Percentiles rank a stretch among this genome's conserved stretches.
Evolutionary conservation across 371 early-diverging fungal species (phyloP).

Genomic region (Circinella umbellata): DNA sequence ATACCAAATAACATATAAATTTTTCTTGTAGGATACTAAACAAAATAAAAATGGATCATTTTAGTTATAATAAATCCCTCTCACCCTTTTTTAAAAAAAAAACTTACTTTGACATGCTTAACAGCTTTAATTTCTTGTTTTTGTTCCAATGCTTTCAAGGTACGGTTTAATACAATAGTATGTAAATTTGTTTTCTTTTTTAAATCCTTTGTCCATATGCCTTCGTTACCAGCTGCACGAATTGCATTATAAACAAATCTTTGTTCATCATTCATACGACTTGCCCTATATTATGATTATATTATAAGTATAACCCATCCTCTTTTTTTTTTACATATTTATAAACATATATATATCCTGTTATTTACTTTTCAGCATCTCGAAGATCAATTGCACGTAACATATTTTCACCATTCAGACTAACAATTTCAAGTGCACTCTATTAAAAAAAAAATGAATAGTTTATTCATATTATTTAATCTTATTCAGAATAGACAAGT

Average conservation of each 20-base stretch:
- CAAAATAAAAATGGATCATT: not conserved
- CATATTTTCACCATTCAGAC: slow-evolving; percentile 46
- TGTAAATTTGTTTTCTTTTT: slow-evolving; percentile 88
- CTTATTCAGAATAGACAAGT: too few species aligned
- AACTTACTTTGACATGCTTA: slow-evolving; percentile 87
- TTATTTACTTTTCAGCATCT: slow-evolving; percentile 47
- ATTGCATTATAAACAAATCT: slow-evolving; percentile 83
- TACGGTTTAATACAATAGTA: slow-evolving; percentile 78
- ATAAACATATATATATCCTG: too few species aligned
- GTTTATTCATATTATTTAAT: too few species aligned
- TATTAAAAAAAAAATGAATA: slow-evolving; percentile 3
- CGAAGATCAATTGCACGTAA: slow-evolving; percentile 40
- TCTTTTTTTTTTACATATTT: too few species aligned
- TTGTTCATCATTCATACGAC: slow-evolving; percentile 45
- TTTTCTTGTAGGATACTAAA: slow-evolving; percentile 84
- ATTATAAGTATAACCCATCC: too few species aligned
- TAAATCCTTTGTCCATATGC: slow-evolving; percentile 93
- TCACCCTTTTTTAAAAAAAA: too few species aligned
- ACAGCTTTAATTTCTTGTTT: slow-evolving; percentile 88
- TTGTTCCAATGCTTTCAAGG: slow-evolving; percentile 85
- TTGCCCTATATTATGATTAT: slow-evolving; percentile 34
- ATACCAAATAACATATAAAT: slow-evolving; percentile 93
- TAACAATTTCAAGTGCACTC: slow-evolving; percentile 37
- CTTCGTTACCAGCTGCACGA: slow-evolving; percentile 81
- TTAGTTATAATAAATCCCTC: too few species aligned